Evolutionary conservation across 1,284 basidiomycete genomes (phyloP), one percentile per base, ranked within the genome.

Genomic region (Pholiota adiposa): DNA sequence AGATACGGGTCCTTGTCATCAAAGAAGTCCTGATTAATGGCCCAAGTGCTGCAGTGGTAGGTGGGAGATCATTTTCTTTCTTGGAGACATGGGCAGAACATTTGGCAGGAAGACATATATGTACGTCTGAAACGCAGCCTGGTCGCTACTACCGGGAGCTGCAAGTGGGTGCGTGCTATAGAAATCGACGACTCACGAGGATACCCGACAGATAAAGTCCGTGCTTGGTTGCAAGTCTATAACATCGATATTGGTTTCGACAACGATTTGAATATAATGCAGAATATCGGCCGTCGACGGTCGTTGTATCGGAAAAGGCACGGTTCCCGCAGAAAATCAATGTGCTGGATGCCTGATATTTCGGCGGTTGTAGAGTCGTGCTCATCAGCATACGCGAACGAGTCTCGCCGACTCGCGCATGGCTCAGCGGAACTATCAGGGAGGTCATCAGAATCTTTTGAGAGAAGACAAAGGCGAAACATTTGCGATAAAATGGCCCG

Each of bases 91-190:
- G 18, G 4, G n/a, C n/a, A 44, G 29, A 41, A 33, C 53, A 34
- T 54, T 43, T 46, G 53, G 41, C 51, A 40, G 51, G 16, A 40
- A 54, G 53, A 43, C 41, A 41, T 41, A 41, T 41, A 16, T 44
- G 53, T 54, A 44, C 27, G 40, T 33, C 53, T 54, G 53, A 54
- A 54, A 54, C 53, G 41, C 53, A 18, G 27, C 16, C 19, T 6
- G 29, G 11, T 41, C 9, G 50, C 50, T 51, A 50, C 23, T 27
- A 40, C 34, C 23, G 33, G 34, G 2, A 25, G n/a, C 14, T 31
- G 16, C 11, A 31, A 29, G 4, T n/a, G 5, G 44, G 16, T 23
- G 41, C 19, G 19, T 8, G 18, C 4, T 11, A 46, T 46, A 27
- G 18, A 18, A 12, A 27, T 6, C 21, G n/a, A n/a, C n/a, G n/a